Evolutionary conservation across 352 stramenopile genomes (phyloP).

Genomic region (Pythium guiyangense): DNA sequence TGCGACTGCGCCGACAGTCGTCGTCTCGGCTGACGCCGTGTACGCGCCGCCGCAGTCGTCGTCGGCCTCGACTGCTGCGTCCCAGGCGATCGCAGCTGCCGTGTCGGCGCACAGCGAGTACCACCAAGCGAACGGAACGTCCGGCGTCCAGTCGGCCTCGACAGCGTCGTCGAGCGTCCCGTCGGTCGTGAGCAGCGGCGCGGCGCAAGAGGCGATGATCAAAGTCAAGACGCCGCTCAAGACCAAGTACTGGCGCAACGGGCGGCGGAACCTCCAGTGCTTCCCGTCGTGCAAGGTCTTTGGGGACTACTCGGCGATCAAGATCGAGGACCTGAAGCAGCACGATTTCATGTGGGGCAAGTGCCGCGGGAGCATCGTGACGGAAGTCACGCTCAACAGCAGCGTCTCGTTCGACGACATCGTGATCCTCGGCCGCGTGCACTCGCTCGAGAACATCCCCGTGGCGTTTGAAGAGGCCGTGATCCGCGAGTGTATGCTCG

Average conservation of each 20-base stretch:
- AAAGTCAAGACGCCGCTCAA: conserved; percentile 85
- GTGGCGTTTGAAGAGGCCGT: conserved; percentile 83
- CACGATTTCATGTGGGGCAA: conserved; percentile 91
- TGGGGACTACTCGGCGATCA: conserved; percentile 87
- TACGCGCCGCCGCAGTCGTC: conserved; percentile 12
- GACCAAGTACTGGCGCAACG: conserved; percentile 89
- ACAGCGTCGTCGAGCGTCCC: background rate
- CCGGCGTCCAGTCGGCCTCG: background rate
- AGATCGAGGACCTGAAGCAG: conserved; percentile 86
- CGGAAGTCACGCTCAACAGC: conserved; percentile 81
- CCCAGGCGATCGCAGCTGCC: background rate
- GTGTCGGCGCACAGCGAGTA: conserved; percentile 10
- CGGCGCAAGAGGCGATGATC: conserved; percentile 78
- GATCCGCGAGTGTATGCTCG: conserved; percentile 80
- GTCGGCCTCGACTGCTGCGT: background rate
- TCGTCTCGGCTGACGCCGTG: conserved; percentile 22
- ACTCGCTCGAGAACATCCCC: conserved; percentile 82
- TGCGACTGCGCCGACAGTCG: background rate
- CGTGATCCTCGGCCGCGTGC: conserved; percentile 70
- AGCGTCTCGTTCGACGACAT: conserved; percentile 80
- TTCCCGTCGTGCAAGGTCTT: conserved; percentile 89
- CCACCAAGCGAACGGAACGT: background rate
- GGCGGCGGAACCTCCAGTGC: conserved; percentile 87
- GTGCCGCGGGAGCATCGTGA: conserved; percentile 77
- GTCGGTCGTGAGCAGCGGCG: conserved; percentile 13